These are phyloP conservation scores for Echinochloa phyllopogon DNA, from an alignment of 176 grass and related monocot species.

Conservation along the genomic window DNA sequence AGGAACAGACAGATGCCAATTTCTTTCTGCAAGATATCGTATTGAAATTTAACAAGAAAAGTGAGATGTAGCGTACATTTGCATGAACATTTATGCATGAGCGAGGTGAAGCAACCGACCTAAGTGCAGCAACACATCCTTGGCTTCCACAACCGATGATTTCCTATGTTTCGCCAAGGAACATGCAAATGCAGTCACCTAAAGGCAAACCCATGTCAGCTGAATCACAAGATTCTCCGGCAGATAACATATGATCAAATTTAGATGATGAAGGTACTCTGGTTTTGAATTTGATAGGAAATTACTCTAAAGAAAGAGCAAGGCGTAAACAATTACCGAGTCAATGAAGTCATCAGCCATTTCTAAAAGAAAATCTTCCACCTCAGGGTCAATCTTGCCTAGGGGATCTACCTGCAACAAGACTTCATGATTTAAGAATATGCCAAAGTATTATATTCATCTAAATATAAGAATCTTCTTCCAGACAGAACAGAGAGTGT, in stretches of 20 bases:
- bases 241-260: constrained; percentile 19
- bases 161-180: constrained; percentile 92
- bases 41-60: constrained; percentile 33
- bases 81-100: background rate
- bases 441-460: constrained; percentile 7
- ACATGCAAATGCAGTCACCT: constrained; percentile 91
- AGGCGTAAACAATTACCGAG: constrained; percentile 62
- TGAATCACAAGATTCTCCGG: constrained; percentile 28
- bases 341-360: constrained; percentile 91
- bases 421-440: constrained; percentile 14
- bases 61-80: background rate
- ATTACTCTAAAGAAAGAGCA: constrained; percentile 25
- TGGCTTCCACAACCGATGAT: constrained; percentile 82
- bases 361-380: constrained; percentile 86
- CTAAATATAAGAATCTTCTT: background rate
- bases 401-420: constrained; percentile 81
- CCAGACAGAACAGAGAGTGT: background rate
- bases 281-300: constrained; percentile 25
- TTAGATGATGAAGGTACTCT: constrained; percentile 23
- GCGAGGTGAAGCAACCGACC: constrained; percentile 45
- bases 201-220: constrained; percentile 34
- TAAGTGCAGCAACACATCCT: constrained; percentile 90
- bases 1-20: constrained; percentile 84
- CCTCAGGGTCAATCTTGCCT: constrained; percentile 71
- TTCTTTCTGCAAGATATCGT: constrained; percentile 67